Evolutionary conservation across 2,329 filamentous ascomycete genomes (phyloP).

Genomic region (Fusarium tuaranense): DNA sequence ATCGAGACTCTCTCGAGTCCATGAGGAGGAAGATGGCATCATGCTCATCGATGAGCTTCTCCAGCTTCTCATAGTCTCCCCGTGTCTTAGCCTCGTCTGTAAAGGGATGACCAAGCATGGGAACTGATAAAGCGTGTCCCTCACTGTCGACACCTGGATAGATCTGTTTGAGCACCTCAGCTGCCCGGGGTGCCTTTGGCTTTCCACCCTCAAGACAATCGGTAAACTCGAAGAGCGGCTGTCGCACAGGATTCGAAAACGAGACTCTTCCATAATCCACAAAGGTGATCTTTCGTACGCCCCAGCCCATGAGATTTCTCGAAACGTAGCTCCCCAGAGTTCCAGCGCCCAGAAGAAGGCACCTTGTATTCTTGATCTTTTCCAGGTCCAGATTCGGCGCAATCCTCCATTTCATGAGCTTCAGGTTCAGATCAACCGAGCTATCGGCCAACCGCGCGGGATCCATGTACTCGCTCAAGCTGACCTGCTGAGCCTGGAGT

Average conservation of each 20-base stretch:
- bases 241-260: conserved; percentile 95
- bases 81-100: conserved; percentile 76
- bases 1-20: conserved; percentile 94
- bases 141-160: conserved; percentile 89
- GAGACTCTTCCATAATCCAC: conserved; percentile 94
- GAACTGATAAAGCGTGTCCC: conserved; percentile 86
- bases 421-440: conserved; percentile 94
- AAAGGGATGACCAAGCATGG: conserved; percentile 95
- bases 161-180: conserved; percentile 83
- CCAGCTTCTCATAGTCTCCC: conserved; percentile 80
- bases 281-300: conserved; percentile 94
- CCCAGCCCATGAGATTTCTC: conserved; percentile 93
- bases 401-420: conserved; percentile 99
- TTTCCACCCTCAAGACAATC: conserved; percentile 90
- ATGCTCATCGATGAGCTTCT: conserved; percentile 82
- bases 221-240: conserved; percentile 90
- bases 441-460: conserved; percentile 88
- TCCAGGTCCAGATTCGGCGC: conserved; percentile 90
- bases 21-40: conserved; percentile 97
- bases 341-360: conserved; percentile 89
- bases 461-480: conserved; percentile 94
- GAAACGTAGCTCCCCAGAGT: conserved; percentile 96
- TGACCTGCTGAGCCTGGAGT: conserved; percentile 80
- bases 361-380: conserved; percentile 88
- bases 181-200: conserved; percentile 84